Evolutionary conservation across 371 early-diverging fungal species (phyloP), one percentile per base, ranked within the genome.

Genomic region (Basidiobolus meristosporus): DNA sequence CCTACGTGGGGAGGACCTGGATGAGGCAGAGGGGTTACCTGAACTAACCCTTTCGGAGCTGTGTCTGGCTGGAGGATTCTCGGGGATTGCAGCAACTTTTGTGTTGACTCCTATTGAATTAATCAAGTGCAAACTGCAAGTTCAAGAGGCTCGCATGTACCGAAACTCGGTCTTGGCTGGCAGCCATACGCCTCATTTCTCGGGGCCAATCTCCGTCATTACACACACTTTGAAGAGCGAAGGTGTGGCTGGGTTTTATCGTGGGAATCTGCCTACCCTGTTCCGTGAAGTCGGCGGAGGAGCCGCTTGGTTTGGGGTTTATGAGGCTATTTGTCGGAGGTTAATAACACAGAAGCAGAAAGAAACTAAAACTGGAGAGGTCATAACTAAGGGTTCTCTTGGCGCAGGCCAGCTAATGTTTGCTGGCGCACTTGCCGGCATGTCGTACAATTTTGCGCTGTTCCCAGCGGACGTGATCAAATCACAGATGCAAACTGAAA

Each of bases 391-490:
- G n/a, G n/a, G n/a, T n/a, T n/a, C n/a, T n/a, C n/a, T n/a, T n/a
- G n/a, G n/a, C n/a, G n/a, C n/a, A n/a, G n/a, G n/a, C 21, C 72
- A 84, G 28, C 57, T 93, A 31, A 82, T 92, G 71, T 30, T 64
- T 3, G 86, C 89, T 7, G 97, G 97, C 38, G 93, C 87, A 0
- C 41, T 85, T 36, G 92, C 91, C 7, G 97, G 97, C 9, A 82
- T 92, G 67, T 73, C 74, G 0, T 96, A 85, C 65, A 93, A 96
- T 52, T 56, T 70, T 23, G 65, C 78, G 17, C 64, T 90, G 23
- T 96, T 82, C 54, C 97, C 97, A 5, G 89, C 86, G 6, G 97
- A 96, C 56, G 84, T 88, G 11, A 76, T 96, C 52, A 96, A 96
- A 58, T 81, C 82, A 31, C 78, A 81, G 18, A 81, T 86, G 71